These are phyloP conservation scores for Penicillium egyptiacum DNA, from an alignment of 495 filamentous ascomycete genomes.

Conservation along the genomic window DNA sequence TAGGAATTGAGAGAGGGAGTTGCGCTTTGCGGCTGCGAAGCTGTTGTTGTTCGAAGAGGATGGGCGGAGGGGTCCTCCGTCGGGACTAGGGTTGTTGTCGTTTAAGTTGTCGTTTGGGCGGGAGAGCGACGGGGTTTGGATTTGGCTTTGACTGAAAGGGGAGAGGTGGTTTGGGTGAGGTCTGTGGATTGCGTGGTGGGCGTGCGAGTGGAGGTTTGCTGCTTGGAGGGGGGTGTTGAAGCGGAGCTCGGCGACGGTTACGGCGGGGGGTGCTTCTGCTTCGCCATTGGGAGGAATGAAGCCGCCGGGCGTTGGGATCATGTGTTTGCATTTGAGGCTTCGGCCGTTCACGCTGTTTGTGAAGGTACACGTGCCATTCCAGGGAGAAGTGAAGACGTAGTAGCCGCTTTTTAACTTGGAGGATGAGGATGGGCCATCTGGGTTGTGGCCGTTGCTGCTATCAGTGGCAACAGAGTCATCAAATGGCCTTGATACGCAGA, in stretches of 20 bases:
- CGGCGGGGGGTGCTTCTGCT: slow-evolving; percentile 35
- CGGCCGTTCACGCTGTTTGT: slow-evolving; percentile 69
- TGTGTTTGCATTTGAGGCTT: slow-evolving; percentile 75
- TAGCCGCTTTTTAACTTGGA: slow-evolving; percentile 48
- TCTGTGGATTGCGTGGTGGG: slow-evolving; percentile 23
- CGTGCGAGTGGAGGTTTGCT: slow-evolving; percentile 35
- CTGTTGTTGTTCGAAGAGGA: slow-evolving; percentile 3
- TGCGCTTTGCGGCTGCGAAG: slow-evolving; percentile 27
- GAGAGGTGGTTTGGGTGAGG: slow-evolving; percentile 28
- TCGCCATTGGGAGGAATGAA: slow-evolving; percentile 13
- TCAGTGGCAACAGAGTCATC: slow-evolving; percentile 12
- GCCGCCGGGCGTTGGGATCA: slow-evolving; percentile 31
- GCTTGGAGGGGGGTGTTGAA: slow-evolving; percentile 75
- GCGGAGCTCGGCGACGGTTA: slow-evolving; percentile 77
- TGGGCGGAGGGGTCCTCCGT: neutral
- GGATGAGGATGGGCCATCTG: slow-evolving; percentile 16
- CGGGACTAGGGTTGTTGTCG: slow-evolving; percentile 1
- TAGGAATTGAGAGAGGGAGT: slow-evolving; percentile 35
- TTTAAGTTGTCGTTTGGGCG: slow-evolving; percentile 9
- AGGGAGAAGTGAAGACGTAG: slow-evolving; percentile 73
- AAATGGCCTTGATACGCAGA: slow-evolving; percentile 38
- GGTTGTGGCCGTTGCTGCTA: slow-evolving; percentile 4
- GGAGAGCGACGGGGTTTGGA: slow-evolving; percentile 15
- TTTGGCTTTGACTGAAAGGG: slow-evolving; percentile 31
- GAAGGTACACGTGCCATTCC: slow-evolving; percentile 84